A percentile compares a stretch with the other conserved stretches of the same genome.
Conservation (phyloP, 306 rosid genomes). For the Sesbania bispinosa region DNA sequence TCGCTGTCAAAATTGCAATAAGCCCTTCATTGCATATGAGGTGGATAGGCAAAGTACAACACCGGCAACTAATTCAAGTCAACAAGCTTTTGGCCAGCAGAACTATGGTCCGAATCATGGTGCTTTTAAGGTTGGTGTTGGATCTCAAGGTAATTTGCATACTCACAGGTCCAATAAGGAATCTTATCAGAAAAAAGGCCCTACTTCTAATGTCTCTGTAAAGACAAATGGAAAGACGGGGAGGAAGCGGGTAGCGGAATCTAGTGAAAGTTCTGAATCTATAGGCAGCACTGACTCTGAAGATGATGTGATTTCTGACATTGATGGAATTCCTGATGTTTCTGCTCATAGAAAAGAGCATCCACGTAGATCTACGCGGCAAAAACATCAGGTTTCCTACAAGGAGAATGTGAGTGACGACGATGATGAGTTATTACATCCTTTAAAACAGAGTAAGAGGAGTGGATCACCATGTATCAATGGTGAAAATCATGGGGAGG, state of each 20-base stretch:
- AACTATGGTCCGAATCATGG: slow-evolving; percentile 32
- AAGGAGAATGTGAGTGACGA: slow-evolving; percentile 69
- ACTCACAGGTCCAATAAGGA: slow-evolving; percentile 27
- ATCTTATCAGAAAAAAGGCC: slow-evolving; percentile 24
- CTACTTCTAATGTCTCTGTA: slow-evolving; percentile 26
- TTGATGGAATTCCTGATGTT: slow-evolving; percentile 36
- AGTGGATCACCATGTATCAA: slow-evolving; percentile 33
- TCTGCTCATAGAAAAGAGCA: slow-evolving; percentile 33
- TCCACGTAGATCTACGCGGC: slow-evolving; percentile 74
- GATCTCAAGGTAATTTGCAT: slow-evolving; percentile 34
- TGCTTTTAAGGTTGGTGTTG: slow-evolving; percentile 43
- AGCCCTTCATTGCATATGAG: slow-evolving; percentile 63
- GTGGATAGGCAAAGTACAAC: slow-evolving; percentile 35
- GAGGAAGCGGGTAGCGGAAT: slow-evolving; percentile 47
- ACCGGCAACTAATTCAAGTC: slow-evolving; percentile 38
- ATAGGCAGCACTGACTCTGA: slow-evolving; percentile 55
- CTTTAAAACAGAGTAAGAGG: slow-evolving; percentile 42
- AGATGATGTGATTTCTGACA: slow-evolving; percentile 36
- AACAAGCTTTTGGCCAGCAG: slow-evolving; percentile 43
- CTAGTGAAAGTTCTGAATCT: slow-evolving; percentile 60
- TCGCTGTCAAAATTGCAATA: slow-evolving; percentile 61
- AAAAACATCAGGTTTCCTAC: slow-evolving; percentile 66
- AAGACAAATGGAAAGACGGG: slow-evolving; percentile 50
- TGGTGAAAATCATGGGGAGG: slow-evolving; percentile 33
- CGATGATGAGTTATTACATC: slow-evolving; percentile 11